Evolutionary conservation across 2,329 filamentous ascomycete species (phyloP), one percentile per base, ranked within the genome.

Genomic region (Arthrobotrys pseudoclavata): DNA sequence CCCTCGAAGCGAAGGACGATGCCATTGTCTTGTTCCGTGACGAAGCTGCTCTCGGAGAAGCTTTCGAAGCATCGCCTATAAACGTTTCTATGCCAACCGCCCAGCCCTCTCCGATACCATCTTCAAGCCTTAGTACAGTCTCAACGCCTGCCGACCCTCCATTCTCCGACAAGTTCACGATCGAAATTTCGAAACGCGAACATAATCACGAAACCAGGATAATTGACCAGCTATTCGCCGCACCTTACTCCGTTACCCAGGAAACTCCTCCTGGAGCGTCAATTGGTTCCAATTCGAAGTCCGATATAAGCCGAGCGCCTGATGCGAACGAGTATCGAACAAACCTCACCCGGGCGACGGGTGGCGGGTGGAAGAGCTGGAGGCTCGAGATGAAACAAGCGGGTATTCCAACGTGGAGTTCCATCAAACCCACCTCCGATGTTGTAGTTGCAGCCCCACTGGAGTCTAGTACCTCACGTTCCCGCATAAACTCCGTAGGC

Each of bases 361-460:
- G 57, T 34, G 67, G 60, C 4, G 68, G 61, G 20, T 78, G 74
- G 74, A 71, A 67, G 34, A 40, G 40, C 15, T 78, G 74, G 74
- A 63, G 74, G n/a, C 26, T 48, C 3, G 74, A 78, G 55, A 78
- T 78, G 62, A 57, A 60, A 31, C 57, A 68, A 42, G 74, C 72
- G 5, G 62, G 69, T 29, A 68, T 78, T 31, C 61, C 61, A 52
- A 57, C 18, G 1, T 72, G 61, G 67, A 68, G 62, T 22, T 34
- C 61, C 15, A 78, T 78, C 10, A 71, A 63, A 45, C 61, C 74
- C 12, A 48, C 52, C 5, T 22, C 62, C 3, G 74, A 68, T 24
- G 29, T 34, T 24, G 34, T 18, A 18, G 15, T 22, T 15, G 13
- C 13, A n/a, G 9, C 50, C 5, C 29, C 57, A 4, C 5, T 10